Percentiles rank a stretch among this genome's conserved stretches.
These are phyloP conservation scores for Epichloe coenophiala DNA, from an alignment of 2,329 filamentous ascomycete species.

Conservation along the genomic window DNA sequence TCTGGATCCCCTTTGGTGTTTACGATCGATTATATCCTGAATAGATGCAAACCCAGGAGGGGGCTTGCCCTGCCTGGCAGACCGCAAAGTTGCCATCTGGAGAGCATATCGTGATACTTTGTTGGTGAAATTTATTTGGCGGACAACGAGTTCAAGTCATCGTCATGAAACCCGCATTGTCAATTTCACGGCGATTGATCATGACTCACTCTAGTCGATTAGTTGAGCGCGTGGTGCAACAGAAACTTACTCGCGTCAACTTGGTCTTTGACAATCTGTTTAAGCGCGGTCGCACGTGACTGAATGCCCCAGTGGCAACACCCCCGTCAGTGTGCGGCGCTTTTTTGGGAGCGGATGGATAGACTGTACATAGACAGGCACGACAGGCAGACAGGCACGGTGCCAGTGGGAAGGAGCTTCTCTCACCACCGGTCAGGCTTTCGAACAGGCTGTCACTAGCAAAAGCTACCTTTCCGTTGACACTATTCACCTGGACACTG, in stretches of 20 bases:
- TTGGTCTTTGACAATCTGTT: not conserved
- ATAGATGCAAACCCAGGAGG: conserved; percentile 18
- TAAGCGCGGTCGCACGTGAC: conserved; percentile 3
- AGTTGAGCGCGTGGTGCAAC: not conserved
- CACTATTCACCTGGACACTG: not conserved
- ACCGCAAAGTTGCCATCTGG: conserved; percentile 4
- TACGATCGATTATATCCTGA: conserved; percentile 29
- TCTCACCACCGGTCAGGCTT: not conserved
- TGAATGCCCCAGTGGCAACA: not conserved
- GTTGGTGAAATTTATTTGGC: not conserved
- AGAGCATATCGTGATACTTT: not conserved
- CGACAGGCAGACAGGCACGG: not conserved
- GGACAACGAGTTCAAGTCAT: not conserved
- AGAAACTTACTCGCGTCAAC: not conserved
- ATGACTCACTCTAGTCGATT: not conserved
- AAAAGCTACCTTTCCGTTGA: not conserved
- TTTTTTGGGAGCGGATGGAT: too few species aligned
- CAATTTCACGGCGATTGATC: not conserved
- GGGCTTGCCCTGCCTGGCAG: conserved; percentile 6
- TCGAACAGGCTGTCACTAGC: not conserved
- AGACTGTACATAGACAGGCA: too few species aligned
- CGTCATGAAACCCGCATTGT: not conserved
- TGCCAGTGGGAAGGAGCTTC: not conserved
- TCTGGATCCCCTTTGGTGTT: conserved; percentile 13
- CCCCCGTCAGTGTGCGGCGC: too few species aligned